Conservation (phyloP, 75 land plant species). For the Picea glauca region DNA sequence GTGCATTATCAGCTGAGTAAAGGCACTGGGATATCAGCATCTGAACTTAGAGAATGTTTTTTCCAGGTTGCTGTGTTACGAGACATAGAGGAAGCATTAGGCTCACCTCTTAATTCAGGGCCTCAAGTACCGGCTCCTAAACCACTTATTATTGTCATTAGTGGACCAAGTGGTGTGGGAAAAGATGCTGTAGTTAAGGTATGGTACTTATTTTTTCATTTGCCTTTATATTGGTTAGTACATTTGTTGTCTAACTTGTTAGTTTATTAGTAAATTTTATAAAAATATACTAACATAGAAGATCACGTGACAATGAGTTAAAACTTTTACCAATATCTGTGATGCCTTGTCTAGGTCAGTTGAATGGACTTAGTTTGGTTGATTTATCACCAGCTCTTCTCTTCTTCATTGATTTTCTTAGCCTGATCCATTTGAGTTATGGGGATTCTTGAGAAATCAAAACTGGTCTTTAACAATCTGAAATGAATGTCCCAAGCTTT, state of each 20-base stretch:
- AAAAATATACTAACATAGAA: background rate
- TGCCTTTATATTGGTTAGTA: background rate
- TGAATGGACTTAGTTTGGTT: background rate
- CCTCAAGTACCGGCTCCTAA: slow-evolving; percentile 50
- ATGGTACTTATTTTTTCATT: slow-evolving; percentile 1
- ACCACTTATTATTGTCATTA: slow-evolving; percentile 83
- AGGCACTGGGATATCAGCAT: no score
- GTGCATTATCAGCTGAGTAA: no score
- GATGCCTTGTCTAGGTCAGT: background rate
- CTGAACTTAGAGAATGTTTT: no score
- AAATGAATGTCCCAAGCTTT: background rate
- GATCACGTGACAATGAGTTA: background rate
- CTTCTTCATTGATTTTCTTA: background rate
- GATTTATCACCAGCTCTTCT: no score
- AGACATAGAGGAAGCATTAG: slow-evolving; percentile 70
- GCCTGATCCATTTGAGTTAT: background rate
- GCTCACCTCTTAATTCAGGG: slow-evolving; percentile 47
- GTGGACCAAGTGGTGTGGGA: slow-evolving; percentile 98
- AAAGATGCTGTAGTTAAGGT: slow-evolving; percentile 97
- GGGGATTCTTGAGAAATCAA: background rate
- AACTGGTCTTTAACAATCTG: background rate
- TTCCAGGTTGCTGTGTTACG: slow-evolving; percentile 35
- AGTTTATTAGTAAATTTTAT: background rate
- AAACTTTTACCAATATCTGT: background rate
- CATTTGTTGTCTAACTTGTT: background rate